Percentiles rank a stretch among this genome's conserved stretches.
These are phyloP conservation scores for Astrothelium subdiscretum DNA, from an alignment of 495 filamentous ascomycete species.

Conservation along the genomic window DNA sequence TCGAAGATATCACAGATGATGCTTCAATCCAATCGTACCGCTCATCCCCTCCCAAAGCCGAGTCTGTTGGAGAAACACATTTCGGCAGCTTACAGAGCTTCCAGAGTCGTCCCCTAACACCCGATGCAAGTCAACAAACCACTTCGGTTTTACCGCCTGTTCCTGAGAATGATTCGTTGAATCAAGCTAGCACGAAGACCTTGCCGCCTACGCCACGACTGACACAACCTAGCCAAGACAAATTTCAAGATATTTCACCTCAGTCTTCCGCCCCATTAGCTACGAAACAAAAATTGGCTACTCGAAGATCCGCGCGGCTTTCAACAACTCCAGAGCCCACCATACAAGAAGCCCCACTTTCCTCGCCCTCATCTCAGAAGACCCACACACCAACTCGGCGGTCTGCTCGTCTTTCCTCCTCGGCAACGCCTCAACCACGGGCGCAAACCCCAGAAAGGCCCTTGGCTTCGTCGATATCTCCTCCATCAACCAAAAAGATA, in stretches of 20 bases:
- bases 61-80: not conserved
- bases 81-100: slow-evolving; percentile 10
- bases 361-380: not conserved
- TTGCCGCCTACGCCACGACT: not conserved
- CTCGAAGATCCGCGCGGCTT: not conserved
- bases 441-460: not conserved
- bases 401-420: not conserved
- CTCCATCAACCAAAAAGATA: not conserved
- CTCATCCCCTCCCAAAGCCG: not conserved
- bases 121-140: slow-evolving; percentile 16
- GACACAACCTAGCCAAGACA: not conserved
- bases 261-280: not conserved
- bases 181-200: not conserved
- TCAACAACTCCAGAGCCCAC: not conserved
- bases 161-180: not conserved
- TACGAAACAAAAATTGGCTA: not conserved
- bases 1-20: not conserved
- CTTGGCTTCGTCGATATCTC: not conserved
- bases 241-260: not conserved
- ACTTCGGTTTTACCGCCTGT: slow-evolving; percentile 4
- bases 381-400: not conserved
- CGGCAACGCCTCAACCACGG: not conserved
- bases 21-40: not conserved
- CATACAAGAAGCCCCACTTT: not conserved
- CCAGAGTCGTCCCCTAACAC: slow-evolving; percentile 13